These are phyloP conservation scores for Primulina eburnea DNA, from an alignment of 257 asterid genomes.

Conservation along the genomic window DNA sequence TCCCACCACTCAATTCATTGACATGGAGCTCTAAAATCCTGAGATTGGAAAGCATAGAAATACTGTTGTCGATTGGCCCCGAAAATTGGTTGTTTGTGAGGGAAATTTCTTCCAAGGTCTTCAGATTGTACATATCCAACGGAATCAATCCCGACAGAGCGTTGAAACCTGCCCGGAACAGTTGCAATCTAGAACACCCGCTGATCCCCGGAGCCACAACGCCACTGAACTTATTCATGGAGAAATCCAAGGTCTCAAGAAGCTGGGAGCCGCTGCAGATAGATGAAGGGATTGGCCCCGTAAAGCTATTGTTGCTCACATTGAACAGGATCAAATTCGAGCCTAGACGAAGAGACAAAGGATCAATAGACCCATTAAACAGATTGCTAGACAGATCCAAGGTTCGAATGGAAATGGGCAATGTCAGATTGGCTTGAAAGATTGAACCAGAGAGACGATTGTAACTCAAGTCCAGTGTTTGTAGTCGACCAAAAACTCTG, in stretches of 20 bases:
- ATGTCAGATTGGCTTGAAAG: background rate
- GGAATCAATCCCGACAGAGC: conserved; percentile 41
- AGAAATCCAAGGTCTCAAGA: conserved; percentile 36
- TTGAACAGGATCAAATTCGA: background rate
- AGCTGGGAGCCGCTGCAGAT: conserved; percentile 27
- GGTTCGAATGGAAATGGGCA: background rate
- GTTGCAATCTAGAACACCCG: conserved; percentile 25
- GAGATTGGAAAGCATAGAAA: conserved; percentile 32
- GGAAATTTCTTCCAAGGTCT: conserved; percentile 32
- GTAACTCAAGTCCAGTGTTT: background rate
- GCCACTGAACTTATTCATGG: conserved; percentile 38
- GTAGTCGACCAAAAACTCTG: background rate
- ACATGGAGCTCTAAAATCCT: conserved; percentile 39
- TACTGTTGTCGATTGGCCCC: conserved; percentile 32
- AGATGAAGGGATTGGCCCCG: conserved; percentile 41
- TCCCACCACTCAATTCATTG: conserved; percentile 36
- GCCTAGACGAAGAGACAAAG: background rate
- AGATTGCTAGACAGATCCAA: background rate
- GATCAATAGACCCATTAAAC: background rate
- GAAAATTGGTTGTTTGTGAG: conserved; percentile 37
- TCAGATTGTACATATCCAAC: conserved; percentile 25
- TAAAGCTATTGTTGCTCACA: conserved; percentile 21
- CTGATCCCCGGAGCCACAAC: conserved; percentile 20
- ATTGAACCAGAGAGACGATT: background rate
- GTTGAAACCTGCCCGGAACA: conserved; percentile 45